A percentile compares a stretch with the other conserved stretches of the same genome.
These are phyloP conservation scores for Adansonia rubrostipa DNA, from an alignment of 441 rosid species.

Conservation along the genomic window DNA sequence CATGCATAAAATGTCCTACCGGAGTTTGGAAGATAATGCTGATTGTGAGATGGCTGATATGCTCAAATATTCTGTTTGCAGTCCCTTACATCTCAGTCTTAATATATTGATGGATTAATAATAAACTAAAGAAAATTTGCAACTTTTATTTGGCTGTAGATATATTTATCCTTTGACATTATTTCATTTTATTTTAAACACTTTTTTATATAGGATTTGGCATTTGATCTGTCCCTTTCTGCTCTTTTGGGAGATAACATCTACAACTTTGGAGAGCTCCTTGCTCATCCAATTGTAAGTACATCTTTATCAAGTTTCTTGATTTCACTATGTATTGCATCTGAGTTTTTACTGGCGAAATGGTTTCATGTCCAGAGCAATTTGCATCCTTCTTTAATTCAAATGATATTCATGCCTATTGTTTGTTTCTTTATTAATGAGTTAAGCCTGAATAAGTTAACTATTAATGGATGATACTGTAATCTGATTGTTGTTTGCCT, in stretches of 20 bases:
- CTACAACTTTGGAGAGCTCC: slow-evolving; percentile 96
- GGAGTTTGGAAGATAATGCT: neutral
- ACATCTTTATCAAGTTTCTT: neutral
- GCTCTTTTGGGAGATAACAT: slow-evolving; percentile 94
- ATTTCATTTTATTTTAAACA: slow-evolving; percentile 23
- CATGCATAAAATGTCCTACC: neutral
- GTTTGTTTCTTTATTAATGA: neutral
- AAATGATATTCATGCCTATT: neutral
- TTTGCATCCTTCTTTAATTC: neutral
- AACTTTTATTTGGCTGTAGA: neutral
- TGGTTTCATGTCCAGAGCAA: neutral
- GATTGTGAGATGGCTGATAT: neutral
- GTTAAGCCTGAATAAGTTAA: neutral
- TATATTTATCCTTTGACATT: neutral
- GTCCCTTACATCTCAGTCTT: neutral
- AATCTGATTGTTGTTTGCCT: neutral
- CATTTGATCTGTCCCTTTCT: slow-evolving; percentile 94
- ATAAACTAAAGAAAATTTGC: neutral
- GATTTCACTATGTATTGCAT: neutral
- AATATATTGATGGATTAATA: slow-evolving; percentile 5
- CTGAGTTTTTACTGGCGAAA: neutral
- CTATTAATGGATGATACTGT: slow-evolving; percentile 2
- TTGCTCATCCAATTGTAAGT: slow-evolving; percentile 98
- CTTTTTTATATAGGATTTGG: slow-evolving; percentile 72
- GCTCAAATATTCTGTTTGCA: slow-evolving; percentile 1